A percentile compares a stretch with the other conserved stretches of the same genome.
These are phyloP conservation scores for Rugonectria rugulosa DNA, from an alignment of 2,329 filamentous ascomycete species.

Conservation along the genomic window DNA sequence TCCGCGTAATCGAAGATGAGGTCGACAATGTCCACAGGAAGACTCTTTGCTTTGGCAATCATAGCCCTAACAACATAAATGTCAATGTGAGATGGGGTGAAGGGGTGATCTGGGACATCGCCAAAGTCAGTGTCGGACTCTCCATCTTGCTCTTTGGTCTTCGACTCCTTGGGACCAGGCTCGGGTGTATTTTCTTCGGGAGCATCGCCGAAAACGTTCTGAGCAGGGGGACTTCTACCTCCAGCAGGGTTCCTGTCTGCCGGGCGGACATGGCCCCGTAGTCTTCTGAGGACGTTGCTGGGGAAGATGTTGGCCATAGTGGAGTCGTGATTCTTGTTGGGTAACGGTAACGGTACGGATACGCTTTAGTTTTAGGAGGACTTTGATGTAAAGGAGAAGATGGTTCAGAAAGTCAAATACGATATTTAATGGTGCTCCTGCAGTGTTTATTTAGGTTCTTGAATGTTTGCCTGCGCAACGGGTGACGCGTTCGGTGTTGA, in stretches of 20 bases:
- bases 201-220: constrained; percentile 1
- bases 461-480: background rate
- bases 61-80: constrained; percentile 57
- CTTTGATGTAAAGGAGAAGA: background rate
- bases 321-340: constrained; percentile 17
- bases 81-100: constrained; percentile 54
- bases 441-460: background rate
- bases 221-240: background rate
- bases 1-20: constrained; percentile 65
- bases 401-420: background rate
- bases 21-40: constrained; percentile 65
- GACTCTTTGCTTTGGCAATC: constrained; percentile 50
- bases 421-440: background rate
- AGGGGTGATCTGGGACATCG: constrained; percentile 17
- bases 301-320: constrained; percentile 41
- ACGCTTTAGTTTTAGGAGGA: background rate
- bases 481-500: background rate
- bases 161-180: background rate
- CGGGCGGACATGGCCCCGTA: constrained; percentile 14
- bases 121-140: constrained; percentile 4
- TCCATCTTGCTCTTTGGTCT: background rate
- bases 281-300: constrained; percentile 26
- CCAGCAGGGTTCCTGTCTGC: background rate
- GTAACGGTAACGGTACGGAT: background rate
- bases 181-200: background rate